Evolutionary conservation across 23 red algal species (phyloP).

Genomic region (Gracilaria gracilis): DNA sequence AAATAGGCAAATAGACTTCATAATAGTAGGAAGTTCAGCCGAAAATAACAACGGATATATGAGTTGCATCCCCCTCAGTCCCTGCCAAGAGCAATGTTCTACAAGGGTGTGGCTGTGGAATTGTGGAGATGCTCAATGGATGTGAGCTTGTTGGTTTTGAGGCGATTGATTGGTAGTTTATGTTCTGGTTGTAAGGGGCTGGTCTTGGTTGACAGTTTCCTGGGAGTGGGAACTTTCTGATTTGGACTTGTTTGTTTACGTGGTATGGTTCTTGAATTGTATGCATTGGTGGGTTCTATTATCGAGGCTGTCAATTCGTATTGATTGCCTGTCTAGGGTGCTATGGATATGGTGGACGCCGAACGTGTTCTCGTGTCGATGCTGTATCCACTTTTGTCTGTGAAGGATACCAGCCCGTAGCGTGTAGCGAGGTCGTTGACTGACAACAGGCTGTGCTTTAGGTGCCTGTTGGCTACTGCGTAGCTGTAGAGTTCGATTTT

Average conservation of each 20-base stretch:
- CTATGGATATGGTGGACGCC: neutral
- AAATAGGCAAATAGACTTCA: too few species aligned
- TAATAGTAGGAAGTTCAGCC: too few species aligned
- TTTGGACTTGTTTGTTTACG: neutral
- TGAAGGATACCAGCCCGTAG: slow-evolving; percentile 9
- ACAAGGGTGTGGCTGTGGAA: neutral
- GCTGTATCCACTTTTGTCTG: neutral
- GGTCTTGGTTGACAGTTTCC: neutral
- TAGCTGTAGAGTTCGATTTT: neutral
- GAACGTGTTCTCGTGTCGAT: neutral
- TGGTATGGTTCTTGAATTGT: neutral
- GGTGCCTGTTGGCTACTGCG: neutral
- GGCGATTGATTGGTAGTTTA: too few species aligned
- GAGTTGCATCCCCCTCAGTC: too few species aligned
- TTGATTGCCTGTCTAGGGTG: neutral
- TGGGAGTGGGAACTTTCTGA: neutral
- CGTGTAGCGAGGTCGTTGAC: neutral
- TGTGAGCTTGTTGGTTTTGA: too few species aligned
- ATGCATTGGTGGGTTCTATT: neutral
- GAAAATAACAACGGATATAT: too few species aligned
- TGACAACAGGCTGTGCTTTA: neutral
- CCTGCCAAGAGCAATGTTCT: neutral
- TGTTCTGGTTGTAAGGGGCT: neutral
- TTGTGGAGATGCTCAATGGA: neutral
- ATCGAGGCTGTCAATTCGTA: neutral